Base-by-base conservation (phyloP, 345 rosid genomes). In the Citrus hindsii region DNA sequence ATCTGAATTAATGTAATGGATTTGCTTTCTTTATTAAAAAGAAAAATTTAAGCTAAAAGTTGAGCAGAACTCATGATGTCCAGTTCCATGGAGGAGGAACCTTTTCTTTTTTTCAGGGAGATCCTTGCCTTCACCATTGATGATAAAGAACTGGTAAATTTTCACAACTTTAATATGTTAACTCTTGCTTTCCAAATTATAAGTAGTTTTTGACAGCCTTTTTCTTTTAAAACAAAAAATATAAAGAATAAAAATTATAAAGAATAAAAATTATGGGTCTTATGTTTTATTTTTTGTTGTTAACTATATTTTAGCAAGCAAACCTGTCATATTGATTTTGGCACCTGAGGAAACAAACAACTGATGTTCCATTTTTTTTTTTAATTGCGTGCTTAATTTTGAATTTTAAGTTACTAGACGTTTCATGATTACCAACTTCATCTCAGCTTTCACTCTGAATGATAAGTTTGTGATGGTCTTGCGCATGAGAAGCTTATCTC, bases 101-200 rank as follows among this genome's bases (percentile, higher is more conserved):
- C n/a, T 3, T 46, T 22, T 32, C 64, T 2, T 72, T 73, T 30
- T 56, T 58, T 10, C 19, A 1, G 35, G 32, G 12, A 33, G 6
- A 73, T 73, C 24, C 30, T 33, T 55, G 22, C 30, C 18, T n/a
- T 32, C 25, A 35, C 65, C 32, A 37, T 73, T 73, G 9, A 58
- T 33, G 65, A 55, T 25, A 73, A 73, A 42, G 35, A 73, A 22
- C 64, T 73, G 66, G 75, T 72, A 33, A 72, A 4, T 46, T 55
- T 37, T 25, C 61, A 16, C 76, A 32, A 28, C 24, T 71, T 33
- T 53, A 2, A 42, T 30, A 51, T 30, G 6, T 30, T 19, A 18
- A 14, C 27, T 69, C 12, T 12, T 71, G 9, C 8, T 18, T 14
- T 80, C 61, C 58, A 38, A 35, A 16, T 10, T 42, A 2, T 10